Evolutionary conservation across 345 rosid species (phyloP).

Genomic region (Capsella bursapastoris): DNA sequence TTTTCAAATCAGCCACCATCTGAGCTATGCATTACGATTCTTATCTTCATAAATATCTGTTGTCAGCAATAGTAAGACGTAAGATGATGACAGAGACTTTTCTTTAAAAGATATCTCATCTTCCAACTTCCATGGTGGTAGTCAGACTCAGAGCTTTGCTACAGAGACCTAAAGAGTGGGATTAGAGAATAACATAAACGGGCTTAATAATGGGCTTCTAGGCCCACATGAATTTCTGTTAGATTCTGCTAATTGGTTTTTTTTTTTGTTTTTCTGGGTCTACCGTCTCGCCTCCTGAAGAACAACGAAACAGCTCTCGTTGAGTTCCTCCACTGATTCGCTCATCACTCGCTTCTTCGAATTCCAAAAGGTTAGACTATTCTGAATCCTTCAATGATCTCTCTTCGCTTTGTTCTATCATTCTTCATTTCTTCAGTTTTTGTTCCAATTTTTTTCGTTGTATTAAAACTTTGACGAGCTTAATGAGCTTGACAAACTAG

Average conservation of each 20-base stretch:
- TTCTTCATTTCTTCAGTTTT: background rate
- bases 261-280: background rate
- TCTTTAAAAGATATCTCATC: background rate
- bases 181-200: background rate
- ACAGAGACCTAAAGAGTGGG: background rate
- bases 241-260: background rate
- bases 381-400: conserved; percentile 24
- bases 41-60: too few species aligned
- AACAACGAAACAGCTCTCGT: conserved; percentile 25
- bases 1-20: too few species aligned
- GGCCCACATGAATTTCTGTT: background rate
- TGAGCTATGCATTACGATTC: background rate
- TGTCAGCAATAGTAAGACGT: background rate
- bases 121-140: background rate
- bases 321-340: conserved; percentile 35
- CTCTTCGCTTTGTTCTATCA: conserved; percentile 1
- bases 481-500: conserved; percentile 29
- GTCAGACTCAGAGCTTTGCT: background rate
- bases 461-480: conserved; percentile 14
- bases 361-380: conserved; percentile 37
- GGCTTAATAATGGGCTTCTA: background rate
- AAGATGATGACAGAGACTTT: background rate
- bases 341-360: conserved; percentile 16
- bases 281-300: conserved; percentile 18
- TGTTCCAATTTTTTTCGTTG: conserved; percentile 1